Conservation (phyloP, 2,329 filamentous ascomycete genomes). For the Fusarium drepaniforme region DNA sequence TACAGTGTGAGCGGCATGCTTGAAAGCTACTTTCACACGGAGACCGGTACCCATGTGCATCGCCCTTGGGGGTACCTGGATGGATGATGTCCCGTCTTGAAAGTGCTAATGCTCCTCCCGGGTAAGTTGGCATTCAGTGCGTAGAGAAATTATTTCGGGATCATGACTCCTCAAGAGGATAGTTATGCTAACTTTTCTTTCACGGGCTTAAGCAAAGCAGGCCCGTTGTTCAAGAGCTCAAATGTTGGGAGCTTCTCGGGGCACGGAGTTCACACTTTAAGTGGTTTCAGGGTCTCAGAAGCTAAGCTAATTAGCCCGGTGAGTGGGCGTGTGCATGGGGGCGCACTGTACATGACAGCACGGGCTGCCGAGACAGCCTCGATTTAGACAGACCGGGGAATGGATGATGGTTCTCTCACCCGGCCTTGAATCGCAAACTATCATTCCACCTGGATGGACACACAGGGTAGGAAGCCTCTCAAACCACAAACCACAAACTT, state of each 20-base stretch:
- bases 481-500: background rate
- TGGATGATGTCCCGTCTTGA: constrained; percentile 2
- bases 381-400: background rate
- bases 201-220: background rate
- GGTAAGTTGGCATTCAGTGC: background rate
- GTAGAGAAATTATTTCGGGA: background rate
- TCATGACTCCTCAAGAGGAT: background rate
- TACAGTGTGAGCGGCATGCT: background rate
- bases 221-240: background rate
- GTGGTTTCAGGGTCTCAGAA: background rate
- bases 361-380: constrained; percentile 14
- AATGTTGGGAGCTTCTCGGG: background rate
- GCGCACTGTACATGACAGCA: constrained; percentile 25
- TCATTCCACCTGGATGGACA: background rate
- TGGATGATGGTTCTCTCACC: background rate
- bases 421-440: background rate
- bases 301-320: background rate
- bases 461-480: background rate
- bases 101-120: background rate
- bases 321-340: background rate
- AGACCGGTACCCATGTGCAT: background rate
- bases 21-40: background rate
- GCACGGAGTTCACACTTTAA: background rate
- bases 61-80: background rate
- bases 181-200: background rate